Conservation (phyloP, 164 flowering plant species). For the Vitis rotundifolia region DNA sequence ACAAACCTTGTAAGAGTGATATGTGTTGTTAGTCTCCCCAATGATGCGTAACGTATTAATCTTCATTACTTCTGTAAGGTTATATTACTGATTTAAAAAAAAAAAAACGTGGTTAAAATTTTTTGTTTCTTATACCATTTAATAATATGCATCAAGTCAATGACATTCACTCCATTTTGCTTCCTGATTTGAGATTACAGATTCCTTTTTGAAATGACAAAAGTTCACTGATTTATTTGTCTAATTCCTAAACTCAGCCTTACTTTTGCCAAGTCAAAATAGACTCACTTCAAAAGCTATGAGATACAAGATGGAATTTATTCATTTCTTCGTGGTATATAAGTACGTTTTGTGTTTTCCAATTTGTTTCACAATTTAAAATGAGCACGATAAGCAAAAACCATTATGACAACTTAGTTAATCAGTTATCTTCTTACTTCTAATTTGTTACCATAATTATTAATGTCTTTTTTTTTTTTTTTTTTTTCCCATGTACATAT, state of each 20-base stretch:
- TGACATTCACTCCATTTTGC: too few relatives aligned
- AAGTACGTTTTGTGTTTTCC: neutral
- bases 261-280: neutral
- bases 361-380: neutral
- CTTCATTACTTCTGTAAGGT: neutral
- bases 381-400: too few relatives aligned
- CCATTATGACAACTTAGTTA: too few relatives aligned
- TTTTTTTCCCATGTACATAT: too few relatives aligned
- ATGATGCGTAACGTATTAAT: neutral
- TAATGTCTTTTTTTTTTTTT: neutral
- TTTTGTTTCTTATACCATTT: neutral
- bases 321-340: neutral
- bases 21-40: neutral
- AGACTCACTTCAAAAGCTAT: too few relatives aligned
- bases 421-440: neutral
- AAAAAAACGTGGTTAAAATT: neutral
- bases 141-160: too few relatives aligned
- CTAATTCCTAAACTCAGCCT: neutral
- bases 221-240: too few relatives aligned
- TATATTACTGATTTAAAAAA: too few relatives aligned
- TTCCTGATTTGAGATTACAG: too few relatives aligned
- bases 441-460: neutral
- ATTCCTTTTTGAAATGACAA: too few relatives aligned
- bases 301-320: neutral
- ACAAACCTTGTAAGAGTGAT: constrained; percentile 47